Conservation (phyloP, 192 early-diverging fungal species). For the Rhizoclosmatium globosum region DNA sequence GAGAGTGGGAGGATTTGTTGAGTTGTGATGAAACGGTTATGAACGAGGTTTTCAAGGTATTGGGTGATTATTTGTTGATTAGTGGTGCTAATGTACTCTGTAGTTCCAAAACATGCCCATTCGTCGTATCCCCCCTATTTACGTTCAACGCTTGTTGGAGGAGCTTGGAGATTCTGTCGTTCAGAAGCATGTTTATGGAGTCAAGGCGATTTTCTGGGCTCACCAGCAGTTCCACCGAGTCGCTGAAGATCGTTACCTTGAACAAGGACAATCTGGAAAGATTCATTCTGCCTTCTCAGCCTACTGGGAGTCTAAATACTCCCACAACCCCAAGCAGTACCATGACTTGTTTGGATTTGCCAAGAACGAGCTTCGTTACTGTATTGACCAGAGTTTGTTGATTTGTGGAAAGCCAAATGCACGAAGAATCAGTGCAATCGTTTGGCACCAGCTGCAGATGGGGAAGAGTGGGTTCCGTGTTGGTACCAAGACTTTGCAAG, state of each 20-base stretch:
- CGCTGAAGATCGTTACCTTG: slow-evolving; percentile 42
- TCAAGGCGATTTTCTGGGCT: slow-evolving; percentile 37
- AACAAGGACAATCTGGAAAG: slow-evolving; percentile 33
- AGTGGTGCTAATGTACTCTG: slow-evolving; percentile 2
- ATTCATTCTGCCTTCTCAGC: slow-evolving; percentile 30
- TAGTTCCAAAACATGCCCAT: slow-evolving; percentile 25
- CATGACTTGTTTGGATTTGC: slow-evolving; percentile 5
- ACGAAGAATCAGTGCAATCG: slow-evolving; percentile 29
- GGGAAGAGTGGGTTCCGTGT: slow-evolving; percentile 30
- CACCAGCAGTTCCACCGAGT: slow-evolving; percentile 34
- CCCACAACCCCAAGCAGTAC: slow-evolving; percentile 35
- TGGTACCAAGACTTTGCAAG: slow-evolving; percentile 39
- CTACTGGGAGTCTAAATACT: slow-evolving; percentile 42
- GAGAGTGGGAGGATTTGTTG: slow-evolving; percentile 40
- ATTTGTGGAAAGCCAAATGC: slow-evolving; percentile 34
- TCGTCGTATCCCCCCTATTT: slow-evolving; percentile 30
- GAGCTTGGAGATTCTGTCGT: slow-evolving; percentile 34
- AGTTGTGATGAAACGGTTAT: slow-evolving; percentile 40
- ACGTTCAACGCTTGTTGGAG: slow-evolving; percentile 28
- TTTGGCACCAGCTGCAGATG: slow-evolving; percentile 39
- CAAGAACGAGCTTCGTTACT: slow-evolving; percentile 27
- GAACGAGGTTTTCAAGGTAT: slow-evolving; percentile 44
- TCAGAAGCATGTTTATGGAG: slow-evolving; percentile 37
- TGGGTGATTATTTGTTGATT: background rate
- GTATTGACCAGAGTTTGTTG: slow-evolving; percentile 38